phyloP scores from a whole-genome alignment of 2,329 filamentous ascomycete genomes.

The Cladorrhinum sp. region DNA sequence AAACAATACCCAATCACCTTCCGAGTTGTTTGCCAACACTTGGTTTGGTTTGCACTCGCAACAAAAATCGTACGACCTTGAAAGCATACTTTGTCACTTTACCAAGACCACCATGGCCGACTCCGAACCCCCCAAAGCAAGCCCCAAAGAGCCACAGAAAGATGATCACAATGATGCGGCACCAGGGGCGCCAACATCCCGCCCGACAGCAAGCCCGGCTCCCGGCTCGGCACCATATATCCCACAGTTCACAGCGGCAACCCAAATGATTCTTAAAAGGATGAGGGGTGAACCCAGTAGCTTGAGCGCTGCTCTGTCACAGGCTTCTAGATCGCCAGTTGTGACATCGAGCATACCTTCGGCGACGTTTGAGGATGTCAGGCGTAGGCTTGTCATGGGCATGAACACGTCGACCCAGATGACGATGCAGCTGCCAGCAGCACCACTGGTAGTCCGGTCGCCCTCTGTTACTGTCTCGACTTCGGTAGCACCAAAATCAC shows the following conservation, averaged over 20 bases:
- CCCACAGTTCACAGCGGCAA: constrained; percentile 35
- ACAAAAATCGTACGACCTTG: not conserved
- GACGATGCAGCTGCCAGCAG: constrained; percentile 36
- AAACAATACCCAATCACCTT: not conserved
- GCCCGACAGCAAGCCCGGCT: not conserved
- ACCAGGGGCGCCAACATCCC: not conserved
- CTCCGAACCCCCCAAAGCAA: not conserved
- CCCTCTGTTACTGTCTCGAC: constrained; percentile 12
- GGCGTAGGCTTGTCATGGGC: constrained; percentile 38
- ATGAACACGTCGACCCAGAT: constrained; percentile 38
- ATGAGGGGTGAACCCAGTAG: constrained; percentile 36
- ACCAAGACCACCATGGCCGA: not conserved
- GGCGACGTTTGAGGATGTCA: constrained; percentile 39
- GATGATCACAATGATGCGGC: not conserved
- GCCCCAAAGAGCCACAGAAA: not conserved
- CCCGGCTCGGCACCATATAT: constrained; percentile 26
- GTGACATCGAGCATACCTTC: constrained; percentile 31
- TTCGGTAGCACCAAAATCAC: not conserved
- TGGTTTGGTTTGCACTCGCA: not conserved
- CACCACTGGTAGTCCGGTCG: constrained; percentile 14
- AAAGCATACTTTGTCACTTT: not conserved
- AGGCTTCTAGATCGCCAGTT: constrained; percentile 30
- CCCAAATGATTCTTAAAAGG: constrained; percentile 40
- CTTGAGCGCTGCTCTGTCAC: constrained; percentile 35
- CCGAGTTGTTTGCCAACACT: not conserved